These are phyloP conservation scores for Zea mays DNA, from an alignment of 176 grass and related monocot species.

Conservation along the genomic window Zm-B73-REFERENCE-NAM-5.0 NC_050096.1:233447501-233448000, in stretches of 20 bases:
- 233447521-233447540: slow-evolving; percentile 84
- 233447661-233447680: slow-evolving; percentile 33
- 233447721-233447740: slow-evolving; percentile 88
- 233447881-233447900: slow-evolving; percentile 79
- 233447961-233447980: slow-evolving; percentile 31
- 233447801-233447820: slow-evolving; percentile 94
- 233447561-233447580: slow-evolving; percentile 61
- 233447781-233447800: slow-evolving; percentile 89
- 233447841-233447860: slow-evolving; percentile 64
- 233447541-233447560: slow-evolving; percentile 55
- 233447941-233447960: slow-evolving; percentile 34
- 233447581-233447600: slow-evolving; percentile 51
- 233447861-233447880: slow-evolving; percentile 69
- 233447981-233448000: slow-evolving; percentile 22
- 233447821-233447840: slow-evolving; percentile 89
- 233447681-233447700: slow-evolving; percentile 88
- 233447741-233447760: slow-evolving; percentile 88
- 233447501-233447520: slow-evolving; percentile 60
- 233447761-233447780: slow-evolving; percentile 90
- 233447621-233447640: slow-evolving; percentile 13
- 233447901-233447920: slow-evolving; percentile 86
- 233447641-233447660: slow-evolving; percentile 37
- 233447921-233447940: slow-evolving; percentile 70
- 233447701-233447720: slow-evolving; percentile 78
- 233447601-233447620: slow-evolving; percentile 49